These are phyloP conservation scores for Epichloe scottii DNA, from an alignment of 2,329 filamentous ascomycete species.

Conservation along the genomic window DNA sequence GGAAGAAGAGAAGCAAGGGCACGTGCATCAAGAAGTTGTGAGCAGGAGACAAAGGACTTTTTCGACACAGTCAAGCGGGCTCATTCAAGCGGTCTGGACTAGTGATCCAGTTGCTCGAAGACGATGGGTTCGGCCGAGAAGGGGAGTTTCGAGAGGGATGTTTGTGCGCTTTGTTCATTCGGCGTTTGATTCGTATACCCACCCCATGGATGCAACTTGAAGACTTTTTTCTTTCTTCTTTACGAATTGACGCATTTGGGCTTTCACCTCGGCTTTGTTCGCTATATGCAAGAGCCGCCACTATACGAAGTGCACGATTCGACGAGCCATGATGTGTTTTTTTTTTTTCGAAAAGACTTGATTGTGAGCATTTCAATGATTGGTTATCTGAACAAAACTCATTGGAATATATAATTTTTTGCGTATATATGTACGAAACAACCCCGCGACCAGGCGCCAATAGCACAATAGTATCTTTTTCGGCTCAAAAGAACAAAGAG, in stretches of 20 bases:
- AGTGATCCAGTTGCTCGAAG: not conserved
- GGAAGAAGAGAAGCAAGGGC: constrained; percentile 1
- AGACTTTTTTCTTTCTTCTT: not conserved
- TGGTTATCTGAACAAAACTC: too few relatives aligned
- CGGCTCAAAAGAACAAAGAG: too few relatives aligned
- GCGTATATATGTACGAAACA: too few relatives aligned
- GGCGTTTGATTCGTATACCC: constrained; percentile 1
- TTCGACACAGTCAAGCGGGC: constrained; percentile 7
- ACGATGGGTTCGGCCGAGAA: not conserved
- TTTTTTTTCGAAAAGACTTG: too few relatives aligned
- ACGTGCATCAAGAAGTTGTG: constrained; percentile 8
- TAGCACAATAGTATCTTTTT: too few relatives aligned
- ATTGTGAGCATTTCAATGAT: too few relatives aligned
- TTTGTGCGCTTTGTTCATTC: not conserved
- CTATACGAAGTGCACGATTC: not conserved
- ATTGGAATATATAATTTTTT: too few relatives aligned
- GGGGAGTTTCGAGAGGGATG: not conserved
- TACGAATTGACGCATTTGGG: not conserved
- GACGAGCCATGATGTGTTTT: not conserved
- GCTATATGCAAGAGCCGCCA: too few relatives aligned
- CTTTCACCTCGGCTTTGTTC: not conserved
- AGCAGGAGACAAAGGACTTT: constrained; percentile 13
- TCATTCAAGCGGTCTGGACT: not conserved
- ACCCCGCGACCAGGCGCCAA: too few relatives aligned
- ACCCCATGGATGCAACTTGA: not conserved